A percentile compares a stretch with the other conserved stretches of the same genome.
Evolutionary conservation across 768 basidiomycete species (phyloP).

Genomic region (Melanogaster broomeanus): DNA sequence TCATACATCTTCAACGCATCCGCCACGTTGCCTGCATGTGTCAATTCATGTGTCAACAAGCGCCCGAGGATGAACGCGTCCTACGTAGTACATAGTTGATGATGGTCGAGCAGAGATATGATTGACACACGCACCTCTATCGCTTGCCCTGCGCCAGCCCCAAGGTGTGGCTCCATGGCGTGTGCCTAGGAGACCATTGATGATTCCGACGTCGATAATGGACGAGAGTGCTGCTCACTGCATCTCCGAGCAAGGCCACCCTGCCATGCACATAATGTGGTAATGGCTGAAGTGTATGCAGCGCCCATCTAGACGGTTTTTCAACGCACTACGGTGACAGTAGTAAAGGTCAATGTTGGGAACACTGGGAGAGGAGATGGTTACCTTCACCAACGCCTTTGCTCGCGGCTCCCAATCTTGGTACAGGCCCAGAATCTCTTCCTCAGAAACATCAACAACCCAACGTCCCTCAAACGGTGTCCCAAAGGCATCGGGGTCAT

Average conservation of each 20-base stretch:
- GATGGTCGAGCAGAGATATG: neutral
- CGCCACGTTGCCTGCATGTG: slow-evolving; percentile 22
- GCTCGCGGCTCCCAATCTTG: slow-evolving; percentile 23
- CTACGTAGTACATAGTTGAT: neutral
- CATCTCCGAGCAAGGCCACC: slow-evolving; percentile 51
- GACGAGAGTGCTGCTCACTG: slow-evolving; percentile 31
- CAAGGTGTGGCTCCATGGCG: slow-evolving; percentile 48
- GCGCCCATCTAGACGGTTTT: slow-evolving; percentile 42
- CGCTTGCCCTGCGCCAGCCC: slow-evolving; percentile 51
- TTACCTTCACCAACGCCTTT: slow-evolving; percentile 13
- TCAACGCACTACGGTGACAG: slow-evolving; percentile 32
- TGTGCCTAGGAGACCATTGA: slow-evolving; percentile 37
- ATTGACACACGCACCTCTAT: slow-evolving; percentile 40
- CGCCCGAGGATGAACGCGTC: slow-evolving; percentile 34
- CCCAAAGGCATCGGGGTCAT: slow-evolving; percentile 30
- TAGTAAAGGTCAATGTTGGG: neutral
- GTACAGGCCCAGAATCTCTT: slow-evolving; percentile 33
- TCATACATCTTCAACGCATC: slow-evolving; percentile 35
- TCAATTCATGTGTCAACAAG: slow-evolving; percentile 24
- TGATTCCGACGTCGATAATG: neutral
- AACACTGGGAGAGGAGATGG: slow-evolving; percentile 1
- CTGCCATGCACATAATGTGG: slow-evolving; percentile 38
- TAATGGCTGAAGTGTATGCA: slow-evolving; percentile 43
- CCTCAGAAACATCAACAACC: slow-evolving; percentile 29
- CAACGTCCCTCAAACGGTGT: slow-evolving; percentile 32